These are phyloP conservation scores for Naganishia vaughanmartiniae DNA, from an alignment of 768 basidiomycete genomes.

Conservation along the genomic window DNA sequence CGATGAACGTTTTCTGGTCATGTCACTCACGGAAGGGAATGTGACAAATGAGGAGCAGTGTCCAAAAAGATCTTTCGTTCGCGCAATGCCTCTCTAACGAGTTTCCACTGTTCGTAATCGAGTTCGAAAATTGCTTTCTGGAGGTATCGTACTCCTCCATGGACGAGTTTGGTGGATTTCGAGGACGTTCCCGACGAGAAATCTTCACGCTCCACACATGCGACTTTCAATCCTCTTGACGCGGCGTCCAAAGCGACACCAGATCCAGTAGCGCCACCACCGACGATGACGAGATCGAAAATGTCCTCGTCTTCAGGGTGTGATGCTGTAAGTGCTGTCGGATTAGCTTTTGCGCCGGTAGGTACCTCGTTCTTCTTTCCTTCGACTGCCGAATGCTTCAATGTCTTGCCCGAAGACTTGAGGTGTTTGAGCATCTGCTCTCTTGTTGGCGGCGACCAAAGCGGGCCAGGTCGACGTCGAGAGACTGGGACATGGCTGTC, in stretches of 20 bases:
- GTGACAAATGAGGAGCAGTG: conserved; percentile 87
- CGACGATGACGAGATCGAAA: conserved; percentile 80
- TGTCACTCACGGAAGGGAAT: conserved; percentile 70
- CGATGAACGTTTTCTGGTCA: background rate
- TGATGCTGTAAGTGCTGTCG: conserved; percentile 24
- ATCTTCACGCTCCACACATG: conserved; percentile 87
- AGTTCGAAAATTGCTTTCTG: conserved; percentile 94
- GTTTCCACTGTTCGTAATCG: conserved; percentile 73
- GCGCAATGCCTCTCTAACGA: conserved; percentile 89
- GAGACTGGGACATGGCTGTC: conserved; percentile 41
- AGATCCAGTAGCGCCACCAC: conserved; percentile 92
- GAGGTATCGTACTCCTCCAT: conserved; percentile 94
- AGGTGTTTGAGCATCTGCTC: conserved; percentile 52
- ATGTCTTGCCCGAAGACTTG: conserved; percentile 43
- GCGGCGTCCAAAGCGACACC: conserved; percentile 96
- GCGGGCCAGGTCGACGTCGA: conserved; percentile 51
- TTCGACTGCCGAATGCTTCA: conserved; percentile 8
- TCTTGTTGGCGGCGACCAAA: conserved; percentile 53
- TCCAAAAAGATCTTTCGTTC: conserved; percentile 91
- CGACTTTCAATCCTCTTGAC: conserved; percentile 84
- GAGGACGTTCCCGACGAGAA: conserved; percentile 93
- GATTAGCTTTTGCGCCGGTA: conserved; percentile 26
- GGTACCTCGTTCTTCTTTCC: conserved; percentile 9
- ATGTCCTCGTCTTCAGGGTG: conserved; percentile 56
- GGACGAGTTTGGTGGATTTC: conserved; percentile 96